These are phyloP conservation scores for Taiwanofungus camphoratus DNA, from an alignment of 1,284 basidiomycete species.

Conservation along the genomic window DNA sequence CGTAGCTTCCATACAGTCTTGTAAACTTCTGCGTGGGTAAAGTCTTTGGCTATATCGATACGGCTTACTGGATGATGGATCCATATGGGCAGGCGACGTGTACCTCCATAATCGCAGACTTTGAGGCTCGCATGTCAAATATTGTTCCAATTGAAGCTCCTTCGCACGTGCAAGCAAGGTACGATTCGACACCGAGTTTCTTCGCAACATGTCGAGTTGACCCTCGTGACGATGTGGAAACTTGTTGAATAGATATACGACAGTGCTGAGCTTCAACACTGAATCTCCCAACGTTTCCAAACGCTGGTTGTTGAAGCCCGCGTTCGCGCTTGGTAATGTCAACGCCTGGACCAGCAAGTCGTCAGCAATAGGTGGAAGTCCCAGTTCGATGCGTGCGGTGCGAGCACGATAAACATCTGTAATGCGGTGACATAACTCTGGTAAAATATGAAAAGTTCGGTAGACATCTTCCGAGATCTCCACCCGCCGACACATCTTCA, in stretches of 20 bases:
- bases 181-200: slow-evolving; percentile 60
- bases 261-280: slow-evolving; percentile 70
- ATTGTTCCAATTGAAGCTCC: slow-evolving; percentile 55
- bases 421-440: slow-evolving; percentile 60
- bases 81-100: slow-evolving; percentile 31
- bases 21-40: slow-evolving; percentile 65
- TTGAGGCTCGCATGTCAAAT: slow-evolving; percentile 54
- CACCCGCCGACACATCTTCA: slow-evolving; percentile 46
- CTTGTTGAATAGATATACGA: slow-evolving; percentile 70
- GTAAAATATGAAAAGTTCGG: slow-evolving; percentile 50
- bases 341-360: slow-evolving; percentile 64
- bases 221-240: slow-evolving; percentile 78
- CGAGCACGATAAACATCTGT: slow-evolving; percentile 58
- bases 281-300: slow-evolving; percentile 82
- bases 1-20: slow-evolving; percentile 82
- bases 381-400: slow-evolving; percentile 44
- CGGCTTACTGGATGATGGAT: slow-evolving; percentile 25
- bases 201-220: slow-evolving; percentile 61
- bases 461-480: slow-evolving; percentile 42
- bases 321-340: slow-evolving; percentile 58
- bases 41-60: slow-evolving; percentile 27
- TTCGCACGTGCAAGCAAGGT: slow-evolving; percentile 63
- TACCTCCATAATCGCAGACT: slow-evolving; percentile 60
- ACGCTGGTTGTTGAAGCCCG: slow-evolving; percentile 73
- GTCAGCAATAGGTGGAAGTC: slow-evolving; percentile 51